These are phyloP conservation scores for Cymbopogon citratus DNA, from an alignment of 176 grass and related monocot genomes.

Conservation along the genomic window DNA sequence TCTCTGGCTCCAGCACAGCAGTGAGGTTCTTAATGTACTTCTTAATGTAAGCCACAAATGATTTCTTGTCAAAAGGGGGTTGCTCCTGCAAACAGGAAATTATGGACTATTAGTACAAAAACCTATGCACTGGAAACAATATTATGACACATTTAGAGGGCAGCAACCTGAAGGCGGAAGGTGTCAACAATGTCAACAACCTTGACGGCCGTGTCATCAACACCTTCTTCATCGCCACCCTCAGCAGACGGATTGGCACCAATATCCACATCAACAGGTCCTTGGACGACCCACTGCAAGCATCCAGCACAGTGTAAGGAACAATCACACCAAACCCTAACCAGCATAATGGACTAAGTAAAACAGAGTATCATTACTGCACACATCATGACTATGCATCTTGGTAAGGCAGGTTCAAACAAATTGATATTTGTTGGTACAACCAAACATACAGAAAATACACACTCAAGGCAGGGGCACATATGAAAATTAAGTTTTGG, in stretches of 20 bases:
- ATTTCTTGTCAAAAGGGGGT: conserved; percentile 80
- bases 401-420: no score
- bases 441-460: no score
- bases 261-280: conserved; percentile 68
- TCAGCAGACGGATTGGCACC: conserved; percentile 93
- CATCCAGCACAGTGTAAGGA: neutral
- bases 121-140: neutral
- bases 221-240: conserved; percentile 72
- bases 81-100: conserved; percentile 51
- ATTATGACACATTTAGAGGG: neutral
- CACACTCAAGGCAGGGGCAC: neutral
- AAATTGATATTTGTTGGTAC: no score
- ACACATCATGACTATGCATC: no score
- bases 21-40: conserved; percentile 71
- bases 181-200: conserved; percentile 95
- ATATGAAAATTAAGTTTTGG: no score
- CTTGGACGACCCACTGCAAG: conserved; percentile 80
- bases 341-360: neutral
- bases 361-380: neutral
- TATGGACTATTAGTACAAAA: neutral
- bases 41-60: conserved; percentile 73
- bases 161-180: conserved; percentile 77
- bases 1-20: conserved; percentile 38
- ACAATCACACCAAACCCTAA: neutral
- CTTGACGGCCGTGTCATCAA: conserved; percentile 55